Evolutionary conservation across 306 rosid genomes (phyloP).

Genomic region (Canavalia ensiformis): DNA sequence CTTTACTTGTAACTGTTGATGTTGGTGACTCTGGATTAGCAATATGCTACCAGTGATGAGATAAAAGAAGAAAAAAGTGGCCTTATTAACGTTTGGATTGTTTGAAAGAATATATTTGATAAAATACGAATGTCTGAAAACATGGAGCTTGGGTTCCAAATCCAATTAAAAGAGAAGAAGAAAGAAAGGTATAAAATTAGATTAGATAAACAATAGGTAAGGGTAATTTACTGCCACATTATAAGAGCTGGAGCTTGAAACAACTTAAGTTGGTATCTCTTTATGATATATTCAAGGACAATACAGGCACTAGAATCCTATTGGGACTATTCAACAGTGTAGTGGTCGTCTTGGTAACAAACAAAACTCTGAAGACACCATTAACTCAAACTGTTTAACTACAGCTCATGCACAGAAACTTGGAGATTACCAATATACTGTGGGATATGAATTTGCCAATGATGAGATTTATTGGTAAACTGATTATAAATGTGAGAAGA

Average conservation of each 20-base stretch:
- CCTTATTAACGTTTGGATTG: constrained; percentile 9
- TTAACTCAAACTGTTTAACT: neutral
- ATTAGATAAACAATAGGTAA: neutral
- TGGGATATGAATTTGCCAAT: neutral
- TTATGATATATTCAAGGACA: neutral
- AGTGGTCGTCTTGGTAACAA: neutral
- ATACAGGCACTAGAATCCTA: neutral
- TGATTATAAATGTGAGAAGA: neutral
- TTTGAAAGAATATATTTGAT: neutral
- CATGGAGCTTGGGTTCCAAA: neutral
- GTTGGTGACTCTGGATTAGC: neutral
- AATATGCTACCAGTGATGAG: neutral
- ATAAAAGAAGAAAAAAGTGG: neutral
- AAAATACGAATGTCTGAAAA: neutral
- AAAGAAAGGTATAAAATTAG: neutral
- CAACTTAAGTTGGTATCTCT: constrained; percentile 4
- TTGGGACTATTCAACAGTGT: neutral
- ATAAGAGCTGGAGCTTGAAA: neutral
- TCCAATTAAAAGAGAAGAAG: neutral
- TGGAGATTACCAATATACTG: constrained; percentile 11
- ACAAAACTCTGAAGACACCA: neutral
- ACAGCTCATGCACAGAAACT: neutral
- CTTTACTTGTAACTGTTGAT: neutral
- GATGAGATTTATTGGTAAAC: neutral
- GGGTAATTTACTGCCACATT: neutral